Conservation (phyloP, 192 early-diverging fungal genomes). For the Mortierella antarctica region DNA sequence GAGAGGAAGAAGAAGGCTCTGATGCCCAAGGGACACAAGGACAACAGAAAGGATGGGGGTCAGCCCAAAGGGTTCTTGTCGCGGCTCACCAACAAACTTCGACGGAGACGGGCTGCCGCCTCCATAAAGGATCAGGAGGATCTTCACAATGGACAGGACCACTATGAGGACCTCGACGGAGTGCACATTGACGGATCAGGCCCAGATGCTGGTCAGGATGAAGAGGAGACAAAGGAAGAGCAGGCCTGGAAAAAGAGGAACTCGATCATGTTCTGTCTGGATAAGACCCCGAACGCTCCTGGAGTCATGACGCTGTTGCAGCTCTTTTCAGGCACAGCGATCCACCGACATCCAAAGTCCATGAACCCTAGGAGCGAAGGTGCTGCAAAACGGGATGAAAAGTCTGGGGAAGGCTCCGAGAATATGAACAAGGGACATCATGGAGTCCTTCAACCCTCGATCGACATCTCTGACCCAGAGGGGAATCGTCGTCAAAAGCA, state of each 20-base stretch:
- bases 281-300: slow-evolving; percentile 47
- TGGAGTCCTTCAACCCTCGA: slow-evolving; percentile 37
- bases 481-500: slow-evolving; percentile 4
- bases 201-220: neutral
- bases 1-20: slow-evolving; percentile 18
- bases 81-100: neutral
- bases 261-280: slow-evolving; percentile 50
- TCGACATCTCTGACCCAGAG: slow-evolving; percentile 39
- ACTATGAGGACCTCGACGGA: slow-evolving; percentile 30
- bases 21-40: neutral
- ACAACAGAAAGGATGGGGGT: neutral
- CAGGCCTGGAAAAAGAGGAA: slow-evolving; percentile 21
- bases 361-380: neutral
- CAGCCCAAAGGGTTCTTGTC: slow-evolving; percentile 16
- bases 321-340: slow-evolving; percentile 30
- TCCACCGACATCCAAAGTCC: neutral
- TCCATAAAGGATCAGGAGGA: neutral
- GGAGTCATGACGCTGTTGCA: slow-evolving; percentile 50
- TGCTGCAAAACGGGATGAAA: neutral
- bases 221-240: neutral
- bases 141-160: neutral
- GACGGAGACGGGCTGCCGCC: neutral
- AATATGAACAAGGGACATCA: neutral
- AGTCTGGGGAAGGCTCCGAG: neutral
- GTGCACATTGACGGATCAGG: neutral